These are phyloP conservation scores for Pleurozium schreberi DNA, from an alignment of 225 moss, liverwort and hornwort species.

Conservation along the genomic window DNA sequence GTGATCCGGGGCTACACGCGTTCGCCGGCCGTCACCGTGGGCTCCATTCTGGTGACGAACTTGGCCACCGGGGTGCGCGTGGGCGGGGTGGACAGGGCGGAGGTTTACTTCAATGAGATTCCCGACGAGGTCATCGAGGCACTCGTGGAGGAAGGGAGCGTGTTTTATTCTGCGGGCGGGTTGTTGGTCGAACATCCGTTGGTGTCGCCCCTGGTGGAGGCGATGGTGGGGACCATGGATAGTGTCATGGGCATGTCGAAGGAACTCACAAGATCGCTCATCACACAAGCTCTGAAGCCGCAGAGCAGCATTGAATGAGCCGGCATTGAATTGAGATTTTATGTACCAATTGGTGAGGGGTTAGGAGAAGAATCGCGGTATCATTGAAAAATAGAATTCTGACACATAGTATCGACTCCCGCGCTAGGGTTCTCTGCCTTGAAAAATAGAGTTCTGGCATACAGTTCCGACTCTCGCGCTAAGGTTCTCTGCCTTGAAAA, in stretches of 20 bases:
- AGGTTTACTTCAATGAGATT: constrained; percentile 44
- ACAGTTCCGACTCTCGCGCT: no score
- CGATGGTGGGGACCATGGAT: constrained; percentile 70
- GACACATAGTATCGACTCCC: not conserved
- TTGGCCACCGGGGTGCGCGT: constrained; percentile 52
- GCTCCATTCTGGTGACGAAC: constrained; percentile 76
- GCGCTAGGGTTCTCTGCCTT: not conserved
- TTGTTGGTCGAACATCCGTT: constrained; percentile 93
- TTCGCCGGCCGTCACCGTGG: constrained; percentile 79
- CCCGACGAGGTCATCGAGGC: constrained; percentile 44
- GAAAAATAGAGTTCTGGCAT: no score
- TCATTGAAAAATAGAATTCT: not conserved
- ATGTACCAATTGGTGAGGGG: not conserved
- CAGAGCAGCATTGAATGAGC: not conserved
- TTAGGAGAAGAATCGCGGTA: not conserved
- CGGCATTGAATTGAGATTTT: not conserved
- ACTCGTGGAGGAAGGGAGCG: constrained; percentile 56
- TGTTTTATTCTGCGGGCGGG: constrained; percentile 81
- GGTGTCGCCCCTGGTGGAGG: constrained; percentile 87
- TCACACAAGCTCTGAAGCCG: constrained; percentile 16
- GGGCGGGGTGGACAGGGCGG: constrained; percentile 33
- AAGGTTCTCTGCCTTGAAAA: not conserved
- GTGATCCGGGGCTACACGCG: constrained; percentile 77
- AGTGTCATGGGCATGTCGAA: constrained; percentile 62
- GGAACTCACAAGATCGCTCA: constrained; percentile 29